A percentile compares a stretch with the other conserved stretches of the same genome.
Conservation (phyloP, 2,329 filamentous ascomycete species). For the Calonectria pauciramosa region DNA sequence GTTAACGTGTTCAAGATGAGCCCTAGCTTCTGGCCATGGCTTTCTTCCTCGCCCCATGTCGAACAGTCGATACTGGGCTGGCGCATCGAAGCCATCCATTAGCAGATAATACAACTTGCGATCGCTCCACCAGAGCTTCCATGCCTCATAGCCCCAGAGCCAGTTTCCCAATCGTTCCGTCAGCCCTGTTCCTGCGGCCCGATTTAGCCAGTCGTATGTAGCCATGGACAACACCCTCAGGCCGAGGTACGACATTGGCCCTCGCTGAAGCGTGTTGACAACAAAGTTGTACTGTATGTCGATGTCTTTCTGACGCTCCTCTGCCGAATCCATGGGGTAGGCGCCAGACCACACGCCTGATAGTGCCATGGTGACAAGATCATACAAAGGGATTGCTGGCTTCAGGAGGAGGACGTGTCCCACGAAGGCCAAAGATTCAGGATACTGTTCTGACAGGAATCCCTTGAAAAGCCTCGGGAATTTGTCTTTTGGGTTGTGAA, state of each 20-base stretch:
- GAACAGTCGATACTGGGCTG: constrained; percentile 58
- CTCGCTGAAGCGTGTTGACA: constrained; percentile 37
- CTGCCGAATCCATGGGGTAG: constrained; percentile 34
- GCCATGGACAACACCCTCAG: constrained; percentile 35
- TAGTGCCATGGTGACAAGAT: constrained; percentile 49
- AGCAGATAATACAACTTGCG: constrained; percentile 56
- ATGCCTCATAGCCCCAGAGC: constrained; percentile 54
- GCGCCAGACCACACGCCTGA: constrained; percentile 45
- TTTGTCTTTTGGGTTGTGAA: constrained; percentile 37
- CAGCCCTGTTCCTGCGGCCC: constrained; percentile 58
- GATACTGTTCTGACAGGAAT: constrained; percentile 50
- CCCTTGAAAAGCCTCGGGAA: constrained; percentile 49
- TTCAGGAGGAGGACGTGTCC: constrained; percentile 44
- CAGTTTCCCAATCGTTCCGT: constrained; percentile 54
- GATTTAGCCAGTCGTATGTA: constrained; percentile 55
- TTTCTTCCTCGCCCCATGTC: constrained; percentile 54
- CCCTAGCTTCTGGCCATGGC: constrained; percentile 55
- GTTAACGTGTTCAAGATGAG: constrained; percentile 48
- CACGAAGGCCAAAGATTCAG: constrained; percentile 49
- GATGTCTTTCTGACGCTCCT: constrained; percentile 46
- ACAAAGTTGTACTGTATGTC: constrained; percentile 45
- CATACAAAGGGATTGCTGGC: constrained; percentile 46
- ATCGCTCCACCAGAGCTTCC: constrained; percentile 60
- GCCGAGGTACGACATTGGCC: constrained; percentile 44
- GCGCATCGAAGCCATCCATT: constrained; percentile 54